These are phyloP conservation scores for Starmerella sp. DNA, from an alignment of 805 yeast genomes.

Conservation along the genomic window DNA sequence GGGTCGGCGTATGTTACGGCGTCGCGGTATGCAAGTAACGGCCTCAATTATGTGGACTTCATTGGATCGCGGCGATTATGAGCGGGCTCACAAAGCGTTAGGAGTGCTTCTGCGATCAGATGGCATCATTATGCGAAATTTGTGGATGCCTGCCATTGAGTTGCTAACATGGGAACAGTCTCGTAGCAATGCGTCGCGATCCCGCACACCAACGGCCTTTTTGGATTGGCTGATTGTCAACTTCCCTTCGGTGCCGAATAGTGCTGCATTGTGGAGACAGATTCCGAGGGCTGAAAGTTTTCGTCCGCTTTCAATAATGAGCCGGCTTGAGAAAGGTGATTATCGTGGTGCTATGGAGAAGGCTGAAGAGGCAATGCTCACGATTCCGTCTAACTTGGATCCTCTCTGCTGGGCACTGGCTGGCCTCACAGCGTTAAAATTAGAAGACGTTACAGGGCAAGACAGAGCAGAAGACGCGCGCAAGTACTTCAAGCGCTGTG, in stretches of 20 bases:
- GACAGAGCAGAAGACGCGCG: background rate
- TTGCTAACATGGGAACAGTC: slow-evolving; percentile 13
- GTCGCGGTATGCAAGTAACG: slow-evolving; percentile 15
- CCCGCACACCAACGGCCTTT: slow-evolving; percentile 5
- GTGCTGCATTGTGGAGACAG: background rate
- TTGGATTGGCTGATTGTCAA: slow-evolving; percentile 19
- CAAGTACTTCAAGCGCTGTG: slow-evolving; percentile 10
- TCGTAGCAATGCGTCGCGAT: background rate
- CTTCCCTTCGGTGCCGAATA: slow-evolving; percentile 7
- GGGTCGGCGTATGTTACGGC: slow-evolving; percentile 4
- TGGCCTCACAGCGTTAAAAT: slow-evolving; percentile 8
- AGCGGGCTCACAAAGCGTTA: slow-evolving; percentile 11
- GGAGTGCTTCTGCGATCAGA: slow-evolving; percentile 9
- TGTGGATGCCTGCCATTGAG: slow-evolving; percentile 19
- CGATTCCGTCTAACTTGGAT: slow-evolving; percentile 3
- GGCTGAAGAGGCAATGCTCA: slow-evolving; percentile 10
- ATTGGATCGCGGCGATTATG: slow-evolving; percentile 16
- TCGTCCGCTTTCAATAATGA: slow-evolving; percentile 9
- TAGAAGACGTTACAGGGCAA: background rate
- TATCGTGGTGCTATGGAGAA: slow-evolving; percentile 8
- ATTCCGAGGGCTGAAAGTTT: slow-evolving; percentile 7
- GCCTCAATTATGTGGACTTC: slow-evolving; percentile 6
- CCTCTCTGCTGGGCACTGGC: slow-evolving; percentile 17
- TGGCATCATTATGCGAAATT: slow-evolving; percentile 7
- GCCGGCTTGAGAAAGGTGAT: slow-evolving; percentile 1